Percentiles rank a stretch among this genome's conserved stretches.
Conservation (phyloP, 345 rosid species). For the Brassica nigra region DNA sequence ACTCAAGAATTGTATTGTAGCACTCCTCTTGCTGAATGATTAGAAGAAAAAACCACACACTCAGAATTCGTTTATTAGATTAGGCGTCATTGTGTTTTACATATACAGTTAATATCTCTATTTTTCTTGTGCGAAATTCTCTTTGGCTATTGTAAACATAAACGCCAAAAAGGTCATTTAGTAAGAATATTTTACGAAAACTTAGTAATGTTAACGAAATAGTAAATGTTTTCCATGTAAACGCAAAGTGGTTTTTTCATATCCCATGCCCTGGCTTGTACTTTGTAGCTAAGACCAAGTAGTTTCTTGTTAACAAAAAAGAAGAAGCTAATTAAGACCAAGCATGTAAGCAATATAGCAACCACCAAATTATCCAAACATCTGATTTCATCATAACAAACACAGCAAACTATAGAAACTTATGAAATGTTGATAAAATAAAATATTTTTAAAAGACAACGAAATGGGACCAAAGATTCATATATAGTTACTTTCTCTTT, state of each 20-base stretch:
- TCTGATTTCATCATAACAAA: conserved; percentile 11
- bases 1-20: not conserved
- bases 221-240: not conserved
- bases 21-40: not conserved
- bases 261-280: not conserved
- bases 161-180: not conserved
- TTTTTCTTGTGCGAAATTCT: not conserved
- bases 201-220: not conserved
- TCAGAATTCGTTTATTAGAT: not conserved
- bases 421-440: not conserved
- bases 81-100: not conserved
- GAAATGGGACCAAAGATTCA: conserved; percentile 24
- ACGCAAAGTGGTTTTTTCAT: not conserved
- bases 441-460: not conserved
- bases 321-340: not conserved
- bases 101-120: not conserved
- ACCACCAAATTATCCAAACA: conserved; percentile 15
- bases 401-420: conserved; percentile 7
- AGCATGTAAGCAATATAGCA: conserved; percentile 5
- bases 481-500: not conserved
- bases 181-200: not conserved
- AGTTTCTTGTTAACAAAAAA: not conserved
- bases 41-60: not conserved
- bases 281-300: not conserved
- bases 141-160: not conserved